Base-by-base conservation (phyloP, 768 basidiomycete genomes). In the Panaeolus papilionaceus region DNA sequence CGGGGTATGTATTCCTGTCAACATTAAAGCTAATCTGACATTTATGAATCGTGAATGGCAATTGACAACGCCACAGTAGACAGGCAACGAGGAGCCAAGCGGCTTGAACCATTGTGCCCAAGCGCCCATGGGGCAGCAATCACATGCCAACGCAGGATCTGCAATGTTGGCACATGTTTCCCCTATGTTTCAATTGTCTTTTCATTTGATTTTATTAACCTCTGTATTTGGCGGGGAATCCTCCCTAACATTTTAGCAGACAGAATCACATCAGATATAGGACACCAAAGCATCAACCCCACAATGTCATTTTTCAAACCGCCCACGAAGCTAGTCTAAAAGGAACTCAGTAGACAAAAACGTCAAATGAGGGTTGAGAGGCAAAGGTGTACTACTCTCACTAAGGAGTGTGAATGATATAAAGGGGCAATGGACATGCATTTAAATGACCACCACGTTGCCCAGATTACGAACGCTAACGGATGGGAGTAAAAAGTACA, bases 381-480 rank as follows among this genome's bases (percentile, higher is more conserved):
- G 28, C 20, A 1, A 23, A 28, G 12, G 54, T 58, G 54, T 37
- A 33, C 54, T 58, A 58, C 54, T 58, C 20, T 49, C 20, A 49
- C 20, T 8, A 49, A 49, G n/a, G 20, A 26, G 8, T 47, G 51
- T 37, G 33, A 58, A 9, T 58, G 26, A 37, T 58, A 58, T 58
- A 58, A 18, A 37, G 33, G 54, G 54, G 54, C 54, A 58, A 58
- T 58, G 54, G 28, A 9, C 54, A 58, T 58, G 54, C 54, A 58
- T 58, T 58, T 58, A 58, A 58, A 58, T 58, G 54, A 28, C 54
- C 54, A 58, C 54, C 20, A 58, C 28, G 54, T 33, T 37, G 54
- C 54, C 54, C 54, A 58, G n/a, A 58, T 28, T 58, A 28, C 54
- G 54, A 58, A 58, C 12, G 54, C 20, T 6, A 6, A 51, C 8